These are phyloP conservation scores for Achaetomiella virescens DNA, from an alignment of 495 filamentous ascomycete genomes.

Conservation along the genomic window DNA sequence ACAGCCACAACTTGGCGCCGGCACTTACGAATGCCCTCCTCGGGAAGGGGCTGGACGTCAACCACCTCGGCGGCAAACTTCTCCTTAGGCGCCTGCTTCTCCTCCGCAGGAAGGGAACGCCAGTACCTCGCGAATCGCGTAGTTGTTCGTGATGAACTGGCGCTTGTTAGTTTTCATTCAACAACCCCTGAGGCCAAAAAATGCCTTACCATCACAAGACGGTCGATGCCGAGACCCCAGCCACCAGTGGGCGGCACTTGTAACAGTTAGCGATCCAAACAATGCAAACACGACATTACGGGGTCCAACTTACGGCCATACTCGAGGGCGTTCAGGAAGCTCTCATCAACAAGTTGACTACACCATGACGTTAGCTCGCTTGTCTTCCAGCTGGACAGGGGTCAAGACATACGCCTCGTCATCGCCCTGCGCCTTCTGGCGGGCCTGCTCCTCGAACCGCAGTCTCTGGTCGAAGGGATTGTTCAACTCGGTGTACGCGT, in stretches of 20 bases:
- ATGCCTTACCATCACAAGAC: conserved; percentile 64
- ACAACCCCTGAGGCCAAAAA: neutral
- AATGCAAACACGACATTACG: too few relatives aligned
- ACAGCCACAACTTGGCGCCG: neutral
- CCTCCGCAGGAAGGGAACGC: conserved; percentile 68
- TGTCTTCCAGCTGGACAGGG: neutral
- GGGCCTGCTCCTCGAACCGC: conserved; percentile 92
- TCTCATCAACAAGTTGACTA: conserved; percentile 83
- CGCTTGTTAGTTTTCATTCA: neutral
- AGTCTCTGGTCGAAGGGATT: conserved; percentile 90
- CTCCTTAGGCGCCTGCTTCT: conserved; percentile 34
- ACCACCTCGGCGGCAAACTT: conserved; percentile 62
- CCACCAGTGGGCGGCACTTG: conserved; percentile 83
- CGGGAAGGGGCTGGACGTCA: conserved; percentile 55
- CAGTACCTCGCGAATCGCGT: conserved; percentile 90
- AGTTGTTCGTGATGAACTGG: conserved; percentile 83
- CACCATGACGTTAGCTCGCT: conserved; percentile 4
- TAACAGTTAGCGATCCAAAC: conserved; percentile 50
- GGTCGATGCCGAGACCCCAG: conserved; percentile 97
- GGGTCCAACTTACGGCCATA: conserved; percentile 25
- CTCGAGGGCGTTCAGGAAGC: conserved; percentile 78
- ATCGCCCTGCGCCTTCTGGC: conserved; percentile 93
- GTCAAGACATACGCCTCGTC: conserved; percentile 60
- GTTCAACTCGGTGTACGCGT: conserved; percentile 98
- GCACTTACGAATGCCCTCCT: conserved; percentile 63